Evolutionary conservation across 2,329 filamentous ascomycete genomes (phyloP), one percentile per base, ranked within the genome.

Genomic region (Emericellopsis atlantica): DNA sequence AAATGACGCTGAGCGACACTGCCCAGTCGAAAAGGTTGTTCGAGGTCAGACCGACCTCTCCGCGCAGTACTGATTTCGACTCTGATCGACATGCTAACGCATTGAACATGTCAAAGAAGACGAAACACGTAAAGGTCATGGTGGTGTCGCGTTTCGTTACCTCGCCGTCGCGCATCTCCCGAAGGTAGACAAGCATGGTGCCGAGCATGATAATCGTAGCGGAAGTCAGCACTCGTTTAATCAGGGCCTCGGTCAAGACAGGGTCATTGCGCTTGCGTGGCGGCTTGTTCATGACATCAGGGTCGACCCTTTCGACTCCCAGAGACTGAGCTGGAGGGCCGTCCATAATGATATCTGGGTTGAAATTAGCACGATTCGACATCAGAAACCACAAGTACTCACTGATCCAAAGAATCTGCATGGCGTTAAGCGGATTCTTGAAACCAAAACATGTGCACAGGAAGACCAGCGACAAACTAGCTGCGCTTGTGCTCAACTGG

Each of bases 371-470:
- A 8, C 7, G 12, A 35, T 36, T 18, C 9, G 6, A 11, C 18
- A 22, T 38, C 29, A 16, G 15, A 12, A 5, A n/a, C 12, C 14
- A 15, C 6, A n/a, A 36, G 38, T 11, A 75, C 87, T 67, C 67
- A 95, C 90, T 98, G 55, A 98, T 98, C 92, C 92, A 98, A 34
- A 98, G 74, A 66, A 98, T 98, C 66, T 98, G 92, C 92, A 98
- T 98, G 39, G 92, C 88, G 58, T 98, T 98, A 45, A 98, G 71
- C 36, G 92, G 93, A 57, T 92, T 95, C 63, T 87, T 89, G 66
- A 93, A 92, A 32, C 92, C 92, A 46, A 95, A 74, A 50, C 86
- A 83, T 24, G 88, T 95, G 69, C 89, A 95, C 53, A 98, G 63
- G 49, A 98, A 77, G 15, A 98, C 92, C 41, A 98, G 71, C 43